Base-by-base conservation (phyloP, 257 asterid genomes). In the Phtheirospermum japonicum region DNA sequence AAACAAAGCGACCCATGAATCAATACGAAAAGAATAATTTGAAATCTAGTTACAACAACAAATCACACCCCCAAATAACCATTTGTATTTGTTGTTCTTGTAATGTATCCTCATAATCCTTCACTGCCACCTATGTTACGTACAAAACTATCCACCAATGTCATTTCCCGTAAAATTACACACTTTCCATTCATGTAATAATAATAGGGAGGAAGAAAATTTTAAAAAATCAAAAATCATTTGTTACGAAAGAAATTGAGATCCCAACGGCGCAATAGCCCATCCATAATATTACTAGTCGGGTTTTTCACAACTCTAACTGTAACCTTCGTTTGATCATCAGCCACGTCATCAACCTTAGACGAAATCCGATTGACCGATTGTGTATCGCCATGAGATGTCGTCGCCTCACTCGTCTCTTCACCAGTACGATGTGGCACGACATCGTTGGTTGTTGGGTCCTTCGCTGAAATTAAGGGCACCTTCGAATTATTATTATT, bases 211-310 rank as follows among this genome's bases (percentile, higher is more conserved):
- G n/a, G n/a, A 12, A 4, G 16, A 42, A 42, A 42, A 8, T 8
- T n/a, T n/a, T n/a, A 13, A 49, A 9, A 14, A 33, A 57, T n/a
- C n/a, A 26, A 23, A 28, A 33, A 57, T 83, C 66, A 85, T 79
- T 74, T 79, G 72, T 68, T 79, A 36, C 80, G 66, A 71, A 86
- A 86, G 79, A 84, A 89, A 70, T 75, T 85, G 65, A 81, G 83
- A 75, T 89, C 95, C 95, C 93, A 86, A 30, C 97, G 88, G 18
- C 95, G 90, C 26, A 81, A 61, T 43, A 89, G 63, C 43, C 97
- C 91, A 52, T 86, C 97, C 82, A 82, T 76, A 66, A 80, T 76
- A 63, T 76, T 83, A 64, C 58, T 70, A 18, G 90, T 46, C 5
- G 89, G 95, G 69, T 42, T 75, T 71, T 77, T 89, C 67, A 59